phyloP scores from a whole-genome alignment of 768 basidiomycete species.

The Gloeophyllum trabeum region DNA sequence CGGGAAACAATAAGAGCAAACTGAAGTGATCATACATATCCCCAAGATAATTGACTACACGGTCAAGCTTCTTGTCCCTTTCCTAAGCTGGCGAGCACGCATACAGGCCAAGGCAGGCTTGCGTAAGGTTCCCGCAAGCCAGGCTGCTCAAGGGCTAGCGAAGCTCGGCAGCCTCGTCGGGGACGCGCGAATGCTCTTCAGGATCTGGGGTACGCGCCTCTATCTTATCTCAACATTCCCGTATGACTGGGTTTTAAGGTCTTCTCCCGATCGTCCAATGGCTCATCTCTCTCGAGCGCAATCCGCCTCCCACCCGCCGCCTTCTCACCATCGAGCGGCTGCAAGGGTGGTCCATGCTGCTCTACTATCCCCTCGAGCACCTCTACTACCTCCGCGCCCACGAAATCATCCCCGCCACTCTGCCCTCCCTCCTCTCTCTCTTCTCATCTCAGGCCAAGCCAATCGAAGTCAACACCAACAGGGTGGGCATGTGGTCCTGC shows the following conservation, averaged over 20 bases:
- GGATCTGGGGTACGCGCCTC: conserved; percentile 62
- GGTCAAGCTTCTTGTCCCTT: conserved; percentile 56
- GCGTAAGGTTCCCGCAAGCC: conserved; percentile 39
- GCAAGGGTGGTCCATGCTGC: conserved; percentile 70
- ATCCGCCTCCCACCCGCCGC: conserved; percentile 54
- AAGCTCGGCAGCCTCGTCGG: conserved; percentile 46
- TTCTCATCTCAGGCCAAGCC: conserved; percentile 22
- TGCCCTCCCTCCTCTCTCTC: conserved; percentile 33
- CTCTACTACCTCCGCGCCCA: conserved; percentile 56
- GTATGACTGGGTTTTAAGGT: conserved; percentile 27
- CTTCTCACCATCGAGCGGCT: conserved; percentile 70
- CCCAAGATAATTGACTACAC: conserved; percentile 62
- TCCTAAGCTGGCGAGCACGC: conserved; percentile 55
- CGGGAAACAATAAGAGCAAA: background rate
- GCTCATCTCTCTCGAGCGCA: conserved; percentile 67
- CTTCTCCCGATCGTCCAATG: conserved; percentile 73
- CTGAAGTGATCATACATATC: background rate
- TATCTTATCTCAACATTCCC: background rate
- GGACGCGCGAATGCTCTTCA: conserved; percentile 64
- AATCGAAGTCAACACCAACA: conserved; percentile 32
- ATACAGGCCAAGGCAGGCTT: conserved; percentile 58
- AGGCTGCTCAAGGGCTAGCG: conserved; percentile 35
- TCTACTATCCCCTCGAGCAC: conserved; percentile 73
- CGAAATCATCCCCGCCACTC: conserved; percentile 43
- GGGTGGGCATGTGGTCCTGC: conserved; percentile 57